Evolutionary conservation across 2,329 filamentous ascomycete genomes (phyloP).

Genomic region (Septoria linicola): DNA sequence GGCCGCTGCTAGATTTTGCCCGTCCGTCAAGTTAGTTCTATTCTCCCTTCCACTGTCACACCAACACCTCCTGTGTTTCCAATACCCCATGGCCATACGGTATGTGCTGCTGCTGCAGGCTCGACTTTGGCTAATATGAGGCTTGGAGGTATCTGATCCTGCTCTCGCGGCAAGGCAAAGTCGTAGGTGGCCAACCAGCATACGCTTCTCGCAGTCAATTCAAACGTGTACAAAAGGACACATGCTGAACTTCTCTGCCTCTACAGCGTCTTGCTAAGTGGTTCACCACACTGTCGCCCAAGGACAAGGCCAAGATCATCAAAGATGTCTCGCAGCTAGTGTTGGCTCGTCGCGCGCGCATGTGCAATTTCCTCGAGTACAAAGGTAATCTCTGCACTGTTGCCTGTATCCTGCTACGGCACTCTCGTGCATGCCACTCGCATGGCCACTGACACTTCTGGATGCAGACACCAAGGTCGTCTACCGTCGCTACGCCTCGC

Average conservation of each 20-base stretch:
- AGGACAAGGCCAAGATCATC: constrained; percentile 99
- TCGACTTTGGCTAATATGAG: constrained; percentile 22
- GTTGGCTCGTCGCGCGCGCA: constrained; percentile 89
- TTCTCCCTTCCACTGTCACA: constrained; percentile 3
- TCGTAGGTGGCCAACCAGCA: constrained; percentile 62
- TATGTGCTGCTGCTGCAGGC: constrained; percentile 35
- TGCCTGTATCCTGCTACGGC: constrained; percentile 18
- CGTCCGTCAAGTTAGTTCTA: no score
- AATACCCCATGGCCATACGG: constrained; percentile 55
- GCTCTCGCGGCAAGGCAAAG: constrained; percentile 97
- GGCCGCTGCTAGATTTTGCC: no score
- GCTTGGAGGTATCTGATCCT: constrained; percentile 84
- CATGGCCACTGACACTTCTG: constrained; percentile 16
- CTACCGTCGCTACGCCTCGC: constrained; percentile 95
- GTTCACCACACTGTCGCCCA: constrained; percentile 97
- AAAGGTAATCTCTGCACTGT: constrained; percentile 64
- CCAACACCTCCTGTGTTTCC: neutral
- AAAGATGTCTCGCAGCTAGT: constrained; percentile 99
- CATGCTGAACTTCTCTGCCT: constrained; percentile 15
- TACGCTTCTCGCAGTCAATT: constrained; percentile 10
- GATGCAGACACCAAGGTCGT: constrained; percentile 90
- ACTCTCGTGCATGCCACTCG: constrained; percentile 18
- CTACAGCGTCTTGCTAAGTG: constrained; percentile 93
- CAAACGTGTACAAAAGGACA: neutral
- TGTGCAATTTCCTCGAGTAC: constrained; percentile 99